A percentile compares a stretch with the other conserved stretches of the same genome.
Evolutionary conservation across 2,329 filamentous ascomycete species (phyloP).

Genomic region (Trichoderma koningiopsis): DNA sequence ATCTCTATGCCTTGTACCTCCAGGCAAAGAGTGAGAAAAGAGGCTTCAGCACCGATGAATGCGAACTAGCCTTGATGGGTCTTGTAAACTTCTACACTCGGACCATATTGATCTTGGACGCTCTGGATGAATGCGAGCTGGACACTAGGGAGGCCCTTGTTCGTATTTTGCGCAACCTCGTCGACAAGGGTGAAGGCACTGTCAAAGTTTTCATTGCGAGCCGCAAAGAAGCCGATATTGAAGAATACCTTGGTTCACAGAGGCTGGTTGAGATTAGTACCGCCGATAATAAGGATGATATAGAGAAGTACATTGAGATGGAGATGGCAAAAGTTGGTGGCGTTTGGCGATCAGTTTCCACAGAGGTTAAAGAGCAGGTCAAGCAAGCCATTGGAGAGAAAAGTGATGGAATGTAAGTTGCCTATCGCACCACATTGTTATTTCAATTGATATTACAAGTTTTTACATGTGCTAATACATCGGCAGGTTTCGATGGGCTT

Average conservation of each 20-base stretch:
- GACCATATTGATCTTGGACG: background rate
- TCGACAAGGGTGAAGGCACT: background rate
- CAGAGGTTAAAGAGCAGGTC: background rate
- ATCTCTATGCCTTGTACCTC: background rate
- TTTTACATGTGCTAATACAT: background rate
- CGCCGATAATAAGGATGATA: background rate
- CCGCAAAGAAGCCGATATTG: background rate
- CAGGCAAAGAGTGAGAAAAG: background rate
- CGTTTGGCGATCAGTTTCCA: background rate
- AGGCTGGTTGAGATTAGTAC: background rate
- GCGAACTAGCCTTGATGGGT: background rate
- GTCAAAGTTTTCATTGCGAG: slow-evolving; percentile 4
- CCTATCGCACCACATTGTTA: background rate
- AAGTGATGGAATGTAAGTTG: slow-evolving; percentile 1
- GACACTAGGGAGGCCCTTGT: background rate
- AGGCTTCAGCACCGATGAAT: background rate
- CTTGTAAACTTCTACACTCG: background rate
- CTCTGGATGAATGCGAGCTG: slow-evolving; percentile 6
- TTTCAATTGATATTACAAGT: fast-evolving
- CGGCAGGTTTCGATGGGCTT: background rate
- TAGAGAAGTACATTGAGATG: background rate
- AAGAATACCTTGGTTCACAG: background rate
- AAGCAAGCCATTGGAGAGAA: background rate
- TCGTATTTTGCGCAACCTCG: background rate
- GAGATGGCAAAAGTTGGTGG: background rate